These are phyloP conservation scores for Erythrophleum ivorense DNA, from an alignment of 331 rosid species.

Conservation along the genomic window DNA sequence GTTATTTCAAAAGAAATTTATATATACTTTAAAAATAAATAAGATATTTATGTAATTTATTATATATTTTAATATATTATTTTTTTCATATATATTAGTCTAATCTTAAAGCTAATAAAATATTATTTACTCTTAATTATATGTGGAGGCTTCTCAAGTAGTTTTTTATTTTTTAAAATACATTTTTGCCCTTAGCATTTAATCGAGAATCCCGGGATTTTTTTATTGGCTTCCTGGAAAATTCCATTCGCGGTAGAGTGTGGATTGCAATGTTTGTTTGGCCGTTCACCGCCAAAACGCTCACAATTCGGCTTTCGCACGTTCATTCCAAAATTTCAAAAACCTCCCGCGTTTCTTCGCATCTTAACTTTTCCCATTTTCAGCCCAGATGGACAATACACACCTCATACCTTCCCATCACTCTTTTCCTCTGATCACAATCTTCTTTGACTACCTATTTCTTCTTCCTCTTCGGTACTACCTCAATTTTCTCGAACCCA, in stretches of 20 bases:
- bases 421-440: not conserved
- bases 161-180: not conserved
- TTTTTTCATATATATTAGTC: not conserved
- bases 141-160: not conserved
- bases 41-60: too few species aligned
- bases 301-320: not conserved
- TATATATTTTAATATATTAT: too few species aligned
- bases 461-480: not conserved
- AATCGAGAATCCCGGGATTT: too few species aligned
- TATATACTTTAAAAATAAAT: too few species aligned
- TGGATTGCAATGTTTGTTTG: not conserved
- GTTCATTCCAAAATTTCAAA: slow-evolving; percentile 38
- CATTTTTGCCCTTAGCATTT: not conserved
- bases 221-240: not conserved
- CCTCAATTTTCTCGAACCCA: not conserved
- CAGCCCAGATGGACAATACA: not conserved
- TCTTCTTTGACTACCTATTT: not conserved
- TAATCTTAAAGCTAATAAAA: not conserved
- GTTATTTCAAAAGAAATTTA: too few species aligned
- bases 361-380: not conserved
- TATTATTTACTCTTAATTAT: too few species aligned
- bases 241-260: not conserved
- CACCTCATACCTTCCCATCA: not conserved
- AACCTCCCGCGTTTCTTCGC: slow-evolving; percentile 47
- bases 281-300: slow-evolving; percentile 32